These are phyloP conservation scores for Phytopythium litorale DNA, from an alignment of 352 stramenopile genomes.

Conservation along the genomic window DNA sequence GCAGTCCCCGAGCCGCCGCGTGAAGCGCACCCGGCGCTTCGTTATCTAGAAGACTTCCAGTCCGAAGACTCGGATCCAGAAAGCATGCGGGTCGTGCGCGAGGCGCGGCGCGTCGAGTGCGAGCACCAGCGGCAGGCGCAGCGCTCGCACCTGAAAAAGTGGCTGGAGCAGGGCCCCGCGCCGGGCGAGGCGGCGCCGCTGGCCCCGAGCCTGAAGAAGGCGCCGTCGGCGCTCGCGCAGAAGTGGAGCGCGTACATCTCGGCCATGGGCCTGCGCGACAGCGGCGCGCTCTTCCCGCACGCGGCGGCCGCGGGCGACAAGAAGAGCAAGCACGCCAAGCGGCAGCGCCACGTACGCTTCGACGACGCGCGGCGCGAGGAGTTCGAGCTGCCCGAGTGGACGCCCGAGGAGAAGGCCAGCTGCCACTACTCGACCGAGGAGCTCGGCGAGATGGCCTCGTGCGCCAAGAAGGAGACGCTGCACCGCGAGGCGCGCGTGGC, in stretches of 20 bases:
- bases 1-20: no score
- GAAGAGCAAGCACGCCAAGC: conserved; percentile 10
- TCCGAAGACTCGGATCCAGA: neutral
- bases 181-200: conserved; percentile 14
- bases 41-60: neutral
- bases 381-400: conserved; percentile 34
- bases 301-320: neutral
- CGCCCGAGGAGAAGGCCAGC: conserved; percentile 40
- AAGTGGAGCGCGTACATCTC: conserved; percentile 60
- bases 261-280: conserved; percentile 40
- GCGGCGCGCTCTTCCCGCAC: neutral
- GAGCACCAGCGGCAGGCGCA: conserved; percentile 27
- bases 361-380: conserved; percentile 29
- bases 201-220: conserved; percentile 55
- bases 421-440: conserved; percentile 60
- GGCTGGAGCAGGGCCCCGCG: conserved; percentile 19
- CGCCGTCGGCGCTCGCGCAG: conserved; percentile 30
- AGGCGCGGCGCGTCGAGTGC: conserved; percentile 25
- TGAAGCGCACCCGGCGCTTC: no score
- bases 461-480: conserved; percentile 53
- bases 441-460: conserved; percentile 43
- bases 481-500: conserved; percentile 44
- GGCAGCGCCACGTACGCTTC: conserved; percentile 50
- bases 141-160: conserved; percentile 26
- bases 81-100: conserved; percentile 28